Evolutionary conservation across 768 basidiomycete species (phyloP), one percentile per base, ranked within the genome.

Genomic region (Symmetrospora coprosmae): DNA sequence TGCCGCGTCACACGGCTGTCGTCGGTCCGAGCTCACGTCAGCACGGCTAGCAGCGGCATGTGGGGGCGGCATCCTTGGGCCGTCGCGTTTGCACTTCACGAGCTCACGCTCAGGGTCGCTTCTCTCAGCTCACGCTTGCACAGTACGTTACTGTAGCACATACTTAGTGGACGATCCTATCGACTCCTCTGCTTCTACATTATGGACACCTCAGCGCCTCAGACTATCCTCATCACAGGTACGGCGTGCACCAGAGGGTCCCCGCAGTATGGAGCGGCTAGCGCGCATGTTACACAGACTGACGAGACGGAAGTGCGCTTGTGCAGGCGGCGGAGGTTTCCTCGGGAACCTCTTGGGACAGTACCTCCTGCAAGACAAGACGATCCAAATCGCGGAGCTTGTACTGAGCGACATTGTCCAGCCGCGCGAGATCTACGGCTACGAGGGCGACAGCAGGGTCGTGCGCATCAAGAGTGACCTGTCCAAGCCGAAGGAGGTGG

Each of bases 341-440:
- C 46, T 60, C 17, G 58, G 58, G 27, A 60, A 60, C 33, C 27
- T 48, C 4, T 46, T 60, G 11, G 58, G 46, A 4, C 33, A 23
- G n/a, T 45, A 41, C n/a, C 58, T 60, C 21, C 31, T 60, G 9
- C 8, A 38, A n/a, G 21, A 49, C 28, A 35, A 45, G 19, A 46
- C 49, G 9, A 30, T 60, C 19, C 23, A 48, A 16, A 60, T 60
- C 33, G 23, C 28, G n/a, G 46, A 60, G 37, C 45, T 60, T 2
- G 58, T 60, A 8, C 34, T 60, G 14, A 33, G 47, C 35, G 58
- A 60, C 37, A 60, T 60, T 37, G 58, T 60, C 7, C 28, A 46
- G n/a, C 58, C 58, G 4, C 45, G 58, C 27, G 34, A 37, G n/a
- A n/a, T 50, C 13, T 48, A 23, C 21, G 58, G 58, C 14, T 60